A percentile compares a stretch with the other conserved stretches of the same genome.
Evolutionary conservation across 2,329 filamentous ascomycete species (phyloP).

Genomic region (Trichoderma sp.): DNA sequence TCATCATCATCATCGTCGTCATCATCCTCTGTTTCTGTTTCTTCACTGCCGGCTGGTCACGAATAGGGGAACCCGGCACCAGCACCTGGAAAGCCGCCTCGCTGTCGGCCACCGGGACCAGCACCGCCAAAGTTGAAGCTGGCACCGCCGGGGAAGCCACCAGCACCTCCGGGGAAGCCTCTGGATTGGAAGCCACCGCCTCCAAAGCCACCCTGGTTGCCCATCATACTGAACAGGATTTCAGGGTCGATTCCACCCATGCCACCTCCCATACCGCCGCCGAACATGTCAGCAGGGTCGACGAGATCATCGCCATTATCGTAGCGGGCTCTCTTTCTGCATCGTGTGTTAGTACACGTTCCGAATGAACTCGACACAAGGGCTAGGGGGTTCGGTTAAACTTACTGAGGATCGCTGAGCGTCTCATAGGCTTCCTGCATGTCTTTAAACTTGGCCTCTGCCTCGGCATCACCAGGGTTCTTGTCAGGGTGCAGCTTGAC

Average conservation of each 20-base stretch:
- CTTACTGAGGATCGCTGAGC: conserved; percentile 88
- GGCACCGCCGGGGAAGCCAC: conserved; percentile 52
- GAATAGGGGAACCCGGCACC: conserved; percentile 49
- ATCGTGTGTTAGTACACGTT: conserved; percentile 41
- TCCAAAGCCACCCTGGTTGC: conserved; percentile 62
- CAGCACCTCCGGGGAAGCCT: conserved; percentile 51
- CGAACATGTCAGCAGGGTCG: conserved; percentile 85
- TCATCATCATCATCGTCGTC: conserved; percentile 36
- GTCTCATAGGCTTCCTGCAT: conserved; percentile 97
- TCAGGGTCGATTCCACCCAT: conserved; percentile 75
- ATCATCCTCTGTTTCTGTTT: conserved; percentile 42
- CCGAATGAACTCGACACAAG: not conserved
- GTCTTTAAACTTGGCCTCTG: conserved; percentile 95
- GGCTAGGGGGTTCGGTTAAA: conserved; percentile 35
- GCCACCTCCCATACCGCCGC: conserved; percentile 66
- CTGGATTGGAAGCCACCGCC: conserved; percentile 59
- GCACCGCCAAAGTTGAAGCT: conserved; percentile 59
- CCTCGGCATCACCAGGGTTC: conserved; percentile 83
- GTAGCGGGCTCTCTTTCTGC: conserved; percentile 83
- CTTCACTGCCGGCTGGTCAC: conserved; percentile 52
- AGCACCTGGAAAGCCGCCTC: conserved; percentile 42
- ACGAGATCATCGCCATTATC: conserved; percentile 91
- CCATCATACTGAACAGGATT: conserved; percentile 85
- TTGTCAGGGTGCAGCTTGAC: conserved; percentile 97
- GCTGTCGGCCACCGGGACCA: conserved; percentile 42